phyloP scores from a whole-genome alignment of 139 green algal species.

The Gonium pectorale region DNA sequence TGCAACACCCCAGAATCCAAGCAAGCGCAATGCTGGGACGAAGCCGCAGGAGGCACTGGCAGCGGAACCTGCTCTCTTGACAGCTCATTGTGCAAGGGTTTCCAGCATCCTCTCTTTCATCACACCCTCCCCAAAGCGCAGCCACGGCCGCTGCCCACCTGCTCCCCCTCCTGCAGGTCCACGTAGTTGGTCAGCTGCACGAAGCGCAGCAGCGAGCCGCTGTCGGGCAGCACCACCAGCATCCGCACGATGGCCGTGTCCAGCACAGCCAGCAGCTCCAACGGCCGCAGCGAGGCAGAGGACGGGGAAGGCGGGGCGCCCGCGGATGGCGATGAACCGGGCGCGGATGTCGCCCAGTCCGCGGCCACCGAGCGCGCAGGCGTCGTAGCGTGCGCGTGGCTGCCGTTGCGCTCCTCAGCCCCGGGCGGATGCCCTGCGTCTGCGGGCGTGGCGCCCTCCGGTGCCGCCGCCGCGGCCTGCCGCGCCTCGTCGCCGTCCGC shows the following conservation, averaged over 20 bases:
- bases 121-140: neutral
- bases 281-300: neutral
- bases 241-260: constrained; percentile 87
- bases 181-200: constrained; percentile 78
- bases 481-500: constrained; percentile 8
- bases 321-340: neutral
- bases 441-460: neutral
- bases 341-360: too few species aligned
- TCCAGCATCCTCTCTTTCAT: too few species aligned
- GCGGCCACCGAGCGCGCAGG: neutral
- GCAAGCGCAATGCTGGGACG: too few species aligned
- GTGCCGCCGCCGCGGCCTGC: neutral
- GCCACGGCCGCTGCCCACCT: neutral
- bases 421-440: neutral
- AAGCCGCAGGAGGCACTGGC: too few species aligned
- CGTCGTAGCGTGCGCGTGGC: neutral
- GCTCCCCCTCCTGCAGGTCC: constrained; percentile 72
- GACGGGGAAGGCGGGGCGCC: neutral
- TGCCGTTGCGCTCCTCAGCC: neutral
- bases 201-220: constrained; percentile 79
- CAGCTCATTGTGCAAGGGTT: too few species aligned
- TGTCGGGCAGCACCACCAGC: constrained; percentile 81
- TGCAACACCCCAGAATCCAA: too few species aligned
- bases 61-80: too few species aligned
- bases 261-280: constrained; percentile 54